Conservation (phyloP, 345 rosid genomes). For the Camelina hispida region DNA sequence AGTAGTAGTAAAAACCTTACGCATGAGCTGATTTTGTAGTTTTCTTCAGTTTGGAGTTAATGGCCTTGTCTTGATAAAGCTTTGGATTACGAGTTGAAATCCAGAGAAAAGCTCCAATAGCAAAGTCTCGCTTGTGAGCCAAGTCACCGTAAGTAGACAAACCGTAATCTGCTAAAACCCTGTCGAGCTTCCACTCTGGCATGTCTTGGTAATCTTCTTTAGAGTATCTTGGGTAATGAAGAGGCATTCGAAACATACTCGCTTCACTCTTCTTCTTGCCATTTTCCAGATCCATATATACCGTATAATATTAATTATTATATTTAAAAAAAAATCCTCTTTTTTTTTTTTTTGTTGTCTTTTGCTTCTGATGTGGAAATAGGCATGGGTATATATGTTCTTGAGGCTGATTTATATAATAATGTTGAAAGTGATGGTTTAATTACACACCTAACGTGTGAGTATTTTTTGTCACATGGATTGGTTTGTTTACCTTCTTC, state of each 20-base stretch:
- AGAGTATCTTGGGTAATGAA: constrained; percentile 66
- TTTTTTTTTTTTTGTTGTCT: neutral
- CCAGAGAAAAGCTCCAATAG: constrained; percentile 80
- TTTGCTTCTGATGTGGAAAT: constrained; percentile 7
- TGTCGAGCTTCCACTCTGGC: constrained; percentile 70
- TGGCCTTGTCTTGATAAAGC: constrained; percentile 34
- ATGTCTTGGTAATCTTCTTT: constrained; percentile 58
- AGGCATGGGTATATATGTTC: constrained; percentile 17
- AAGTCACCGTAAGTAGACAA: constrained; percentile 53
- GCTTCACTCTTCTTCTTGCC: constrained; percentile 31
- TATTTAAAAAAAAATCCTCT: neutral
- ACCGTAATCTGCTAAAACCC: constrained; percentile 60
- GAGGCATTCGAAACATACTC: constrained; percentile 58
- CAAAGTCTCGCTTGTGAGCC: constrained; percentile 60
- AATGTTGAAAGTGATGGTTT: neutral
- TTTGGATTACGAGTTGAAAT: constrained; percentile 37
- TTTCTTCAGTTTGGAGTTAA: constrained; percentile 24
- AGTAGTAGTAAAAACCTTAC: neutral
- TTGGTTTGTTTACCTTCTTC: constrained; percentile 43
- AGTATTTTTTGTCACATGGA: neutral
- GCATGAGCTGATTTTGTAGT: neutral
- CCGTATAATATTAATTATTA: neutral
- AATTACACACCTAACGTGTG: neutral
- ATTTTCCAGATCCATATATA: constrained; percentile 33
- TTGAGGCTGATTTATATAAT: constrained; percentile 18